Evolutionary conservation across 768 basidiomycete species (phyloP), one percentile per base, ranked within the genome.

Genomic region (Leucosporidium scottii): DNA sequence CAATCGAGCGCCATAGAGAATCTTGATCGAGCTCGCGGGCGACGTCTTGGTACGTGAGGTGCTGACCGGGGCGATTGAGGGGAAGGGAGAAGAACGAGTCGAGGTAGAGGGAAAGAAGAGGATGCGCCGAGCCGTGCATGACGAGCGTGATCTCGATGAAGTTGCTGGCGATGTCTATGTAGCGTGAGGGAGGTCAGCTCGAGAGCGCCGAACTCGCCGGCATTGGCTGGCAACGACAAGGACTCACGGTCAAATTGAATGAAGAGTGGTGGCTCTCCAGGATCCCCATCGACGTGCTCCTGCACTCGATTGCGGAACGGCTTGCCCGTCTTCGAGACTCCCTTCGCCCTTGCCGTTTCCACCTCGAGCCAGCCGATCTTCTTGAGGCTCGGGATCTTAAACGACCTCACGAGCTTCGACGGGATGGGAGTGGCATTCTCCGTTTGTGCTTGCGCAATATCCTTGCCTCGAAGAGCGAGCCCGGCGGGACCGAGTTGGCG

Each of bases 331-430:
- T 67, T 73, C 9, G 79, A 78, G 47, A 79, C 69, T 0, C 86
- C 86, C n/a, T 79, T 79, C 75, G 91, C 87, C 77, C 88, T 87
- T 44, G 80, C 77, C 36, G 82, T 87, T 72, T 86, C 81, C 17
- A 86, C 85, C 3, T 89, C 86, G 65, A 98, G 92, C 91, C 93
- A 98, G 10, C 87, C 85, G 72, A 99, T 93, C 67, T 84, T 88
- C 76, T 87, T 87, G 49, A 94, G 90, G 73, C 89, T 85, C 0
- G 93, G 94, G 31, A 97, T 85, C 23, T 87, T 88, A 82, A 98
- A 98, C 20, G 83, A 81, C 4, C 85, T 88, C 39, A 99, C 78
- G 66, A 97, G 82, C 30, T 90, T 85, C 18, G 81, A 80, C 3
- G 96, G 94, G 51, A 97, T 91, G 21, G 87, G 85, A 66, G 79